phyloP scores from a whole-genome alignment of 495 filamentous ascomycete species.

The Neurospora cerealis region DNA sequence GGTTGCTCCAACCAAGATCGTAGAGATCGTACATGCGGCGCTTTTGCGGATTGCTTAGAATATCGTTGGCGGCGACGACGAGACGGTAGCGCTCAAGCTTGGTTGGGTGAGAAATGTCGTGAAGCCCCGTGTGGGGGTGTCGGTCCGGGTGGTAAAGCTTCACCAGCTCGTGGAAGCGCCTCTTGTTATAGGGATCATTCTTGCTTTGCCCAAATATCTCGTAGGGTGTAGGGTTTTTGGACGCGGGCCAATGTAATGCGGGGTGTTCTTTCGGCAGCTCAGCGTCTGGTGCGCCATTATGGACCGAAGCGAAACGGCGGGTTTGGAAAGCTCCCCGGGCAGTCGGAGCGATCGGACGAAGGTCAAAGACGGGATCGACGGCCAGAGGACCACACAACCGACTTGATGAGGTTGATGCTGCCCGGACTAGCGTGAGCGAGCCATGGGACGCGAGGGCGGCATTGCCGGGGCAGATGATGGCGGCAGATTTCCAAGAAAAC shows the following conservation, averaged over 20 bases:
- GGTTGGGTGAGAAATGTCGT: conserved; percentile 42
- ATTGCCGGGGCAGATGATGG: conserved; percentile 18
- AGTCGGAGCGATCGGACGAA: not conserved
- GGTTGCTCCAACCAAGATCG: conserved; percentile 67
- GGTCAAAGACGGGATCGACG: not conserved
- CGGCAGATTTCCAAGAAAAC: conserved; percentile 23
- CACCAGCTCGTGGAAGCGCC: conserved; percentile 76
- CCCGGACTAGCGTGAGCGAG: conserved; percentile 3
- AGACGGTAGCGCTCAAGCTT: conserved; percentile 80
- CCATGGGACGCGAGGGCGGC: conserved; percentile 8
- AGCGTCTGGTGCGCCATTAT: not conserved
- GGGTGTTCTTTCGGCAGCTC: conserved; percentile 17
- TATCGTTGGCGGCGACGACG: conserved; percentile 74
- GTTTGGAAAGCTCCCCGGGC: not conserved
- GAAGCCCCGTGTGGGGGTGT: conserved; percentile 31
- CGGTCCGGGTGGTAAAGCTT: conserved; percentile 94
- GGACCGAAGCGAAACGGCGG: conserved; percentile 14
- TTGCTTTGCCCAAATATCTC: conserved; percentile 66
- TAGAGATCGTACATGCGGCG: conserved; percentile 72
- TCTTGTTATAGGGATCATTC: conserved; percentile 65
- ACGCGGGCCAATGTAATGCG: conserved; percentile 30
- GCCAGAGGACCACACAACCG: conserved; percentile 1
- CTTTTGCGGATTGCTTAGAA: conserved; percentile 75
- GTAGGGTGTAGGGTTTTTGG: conserved; percentile 67
- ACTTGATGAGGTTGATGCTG: conserved; percentile 22